phyloP scores from a whole-genome alignment of 352 stramenopile genomes.

The Blastocystis sp. region DNA sequence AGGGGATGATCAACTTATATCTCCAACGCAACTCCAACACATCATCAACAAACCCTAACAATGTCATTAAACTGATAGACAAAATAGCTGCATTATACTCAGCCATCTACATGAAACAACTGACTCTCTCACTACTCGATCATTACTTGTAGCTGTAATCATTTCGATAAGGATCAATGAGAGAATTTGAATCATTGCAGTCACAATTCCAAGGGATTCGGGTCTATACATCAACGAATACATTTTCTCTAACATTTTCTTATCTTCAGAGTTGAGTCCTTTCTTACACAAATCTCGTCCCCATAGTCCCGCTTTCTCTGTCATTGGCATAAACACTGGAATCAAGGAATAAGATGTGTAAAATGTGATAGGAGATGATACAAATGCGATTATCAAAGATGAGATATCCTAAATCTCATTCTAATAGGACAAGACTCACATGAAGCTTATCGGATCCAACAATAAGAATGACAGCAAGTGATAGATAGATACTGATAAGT shows the following conservation, averaged over 20 bases:
- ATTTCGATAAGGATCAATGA: slow-evolving; percentile 40
- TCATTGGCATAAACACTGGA: slow-evolving; percentile 69
- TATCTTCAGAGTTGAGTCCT: slow-evolving; percentile 77
- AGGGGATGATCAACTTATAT: slow-evolving; percentile 91
- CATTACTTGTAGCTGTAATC: not conserved
- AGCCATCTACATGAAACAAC: slow-evolving; percentile 65
- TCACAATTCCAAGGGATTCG: slow-evolving; percentile 72
- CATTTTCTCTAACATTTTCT: slow-evolving; percentile 71
- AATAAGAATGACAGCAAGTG: not conserved
- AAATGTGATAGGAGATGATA: not conserved
- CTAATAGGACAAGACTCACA: not conserved
- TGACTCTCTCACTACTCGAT: not conserved
- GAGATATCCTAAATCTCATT: not conserved
- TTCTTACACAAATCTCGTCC: slow-evolving; percentile 85
- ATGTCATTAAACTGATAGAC: slow-evolving; percentile 80
- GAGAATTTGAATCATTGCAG: slow-evolving; percentile 27
- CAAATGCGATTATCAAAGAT: not conserved
- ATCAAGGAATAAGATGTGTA: slow-evolving; percentile 61
- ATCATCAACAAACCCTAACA: slow-evolving; percentile 85
- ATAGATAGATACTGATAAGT: not conserved
- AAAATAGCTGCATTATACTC: slow-evolving; percentile 69
- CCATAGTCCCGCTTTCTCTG: slow-evolving; percentile 72
- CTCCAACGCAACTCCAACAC: slow-evolving; percentile 86
- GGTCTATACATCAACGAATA: slow-evolving; percentile 67
- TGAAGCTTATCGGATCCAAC: no score